Conservation (phyloP, 345 rosid species). For the Erodium maritimum region DNA sequence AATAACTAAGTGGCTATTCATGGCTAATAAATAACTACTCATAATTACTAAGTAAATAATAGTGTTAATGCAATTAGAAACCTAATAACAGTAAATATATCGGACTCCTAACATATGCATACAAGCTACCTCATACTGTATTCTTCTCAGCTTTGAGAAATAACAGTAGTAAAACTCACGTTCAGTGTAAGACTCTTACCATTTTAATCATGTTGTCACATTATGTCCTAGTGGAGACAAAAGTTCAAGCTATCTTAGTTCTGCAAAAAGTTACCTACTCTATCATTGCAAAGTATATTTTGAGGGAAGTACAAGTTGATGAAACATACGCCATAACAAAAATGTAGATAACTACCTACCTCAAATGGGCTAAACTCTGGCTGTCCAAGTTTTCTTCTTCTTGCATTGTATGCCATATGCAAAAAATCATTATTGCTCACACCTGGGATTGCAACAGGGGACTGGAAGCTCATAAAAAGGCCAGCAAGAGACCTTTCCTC, state of each 20-base stretch:
- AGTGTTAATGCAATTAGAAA: too few species aligned
- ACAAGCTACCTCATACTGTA: not conserved
- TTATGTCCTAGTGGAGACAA: too few species aligned
- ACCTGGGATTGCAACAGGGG: conserved; percentile 92
- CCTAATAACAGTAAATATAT: too few species aligned
- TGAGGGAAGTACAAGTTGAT: conserved; percentile 1
- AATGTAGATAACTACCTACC: conserved; percentile 23
- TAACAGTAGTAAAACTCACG: not conserved
- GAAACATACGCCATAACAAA: not conserved
- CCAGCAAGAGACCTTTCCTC: conserved; percentile 95
- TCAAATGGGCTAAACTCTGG: conserved; percentile 86
- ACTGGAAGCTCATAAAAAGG: conserved; percentile 87
- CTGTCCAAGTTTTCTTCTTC: conserved; percentile 54
- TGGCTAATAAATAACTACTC: too few species aligned
- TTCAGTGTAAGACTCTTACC: not conserved
- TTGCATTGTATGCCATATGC: conserved; percentile 92
- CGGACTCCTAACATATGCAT: too few species aligned
- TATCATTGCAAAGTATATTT: not conserved
- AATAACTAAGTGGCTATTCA: too few species aligned
- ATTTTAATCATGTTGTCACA: too few species aligned
- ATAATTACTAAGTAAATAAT: too few species aligned
- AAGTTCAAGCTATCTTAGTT: not conserved
- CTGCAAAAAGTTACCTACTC: not conserved
- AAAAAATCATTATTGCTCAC: conserved; percentile 86
- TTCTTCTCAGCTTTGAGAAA: not conserved